Percentiles rank a stretch among this genome's conserved stretches.
Evolutionary conservation across 441 rosid species (phyloP).

Genomic region (Adansonia rubrostipa): DNA sequence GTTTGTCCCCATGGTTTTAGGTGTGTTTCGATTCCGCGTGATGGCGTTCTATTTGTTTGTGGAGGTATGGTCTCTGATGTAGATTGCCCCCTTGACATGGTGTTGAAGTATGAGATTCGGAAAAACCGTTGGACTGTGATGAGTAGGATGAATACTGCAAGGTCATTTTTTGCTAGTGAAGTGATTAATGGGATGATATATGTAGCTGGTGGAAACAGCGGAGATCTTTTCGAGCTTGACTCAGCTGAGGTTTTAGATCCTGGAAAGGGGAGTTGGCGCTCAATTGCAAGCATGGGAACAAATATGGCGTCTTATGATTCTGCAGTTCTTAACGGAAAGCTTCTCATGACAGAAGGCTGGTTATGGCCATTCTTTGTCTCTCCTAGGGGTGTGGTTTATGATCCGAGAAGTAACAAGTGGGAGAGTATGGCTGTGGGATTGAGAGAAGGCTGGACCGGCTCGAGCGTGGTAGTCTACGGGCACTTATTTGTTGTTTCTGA

Average conservation of each 20-base stretch:
- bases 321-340: slow-evolving; percentile 81
- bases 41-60: slow-evolving; percentile 77
- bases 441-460: slow-evolving; percentile 95
- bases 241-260: slow-evolving; percentile 83
- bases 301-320: slow-evolving; percentile 87
- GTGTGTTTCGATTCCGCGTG: slow-evolving; percentile 63
- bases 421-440: slow-evolving; percentile 81
- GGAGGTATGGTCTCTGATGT: slow-evolving; percentile 88
- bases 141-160: slow-evolving; percentile 65
- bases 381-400: slow-evolving; percentile 88
- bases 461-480: slow-evolving; percentile 76
- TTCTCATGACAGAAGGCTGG: slow-evolving; percentile 94
- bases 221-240: slow-evolving; percentile 72
- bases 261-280: slow-evolving; percentile 61
- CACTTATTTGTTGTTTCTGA: slow-evolving; percentile 85
- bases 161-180: slow-evolving; percentile 83
- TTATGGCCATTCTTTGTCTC: slow-evolving; percentile 90
- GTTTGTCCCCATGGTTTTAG: slow-evolving; percentile 86
- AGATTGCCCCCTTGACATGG: slow-evolving; percentile 81
- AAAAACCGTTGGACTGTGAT: slow-evolving; percentile 83
- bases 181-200: slow-evolving; percentile 76
- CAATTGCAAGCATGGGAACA: slow-evolving; percentile 71
- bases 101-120: slow-evolving; percentile 77
- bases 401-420: slow-evolving; percentile 72
- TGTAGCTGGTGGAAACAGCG: slow-evolving; percentile 90